A percentile compares a stretch with the other conserved stretches of the same genome.
phyloP scores from a whole-genome alignment of 768 basidiomycete species.

The Boletellus sp. region DNA sequence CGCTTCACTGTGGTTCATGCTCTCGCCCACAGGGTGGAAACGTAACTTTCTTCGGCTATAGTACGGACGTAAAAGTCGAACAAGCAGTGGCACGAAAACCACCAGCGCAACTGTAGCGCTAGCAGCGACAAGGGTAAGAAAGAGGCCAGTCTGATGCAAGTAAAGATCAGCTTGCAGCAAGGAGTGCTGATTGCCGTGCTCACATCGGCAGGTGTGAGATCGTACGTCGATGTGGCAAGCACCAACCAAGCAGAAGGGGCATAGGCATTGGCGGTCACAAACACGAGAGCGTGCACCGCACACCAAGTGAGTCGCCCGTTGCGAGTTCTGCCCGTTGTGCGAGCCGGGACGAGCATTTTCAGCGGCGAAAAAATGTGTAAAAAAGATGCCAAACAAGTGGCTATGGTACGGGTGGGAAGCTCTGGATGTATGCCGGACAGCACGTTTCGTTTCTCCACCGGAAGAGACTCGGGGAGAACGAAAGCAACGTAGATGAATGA shows the following conservation, averaged over 20 bases:
- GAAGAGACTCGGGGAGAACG: constrained; percentile 32
- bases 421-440: constrained; percentile 1
- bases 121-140: constrained; percentile 18
- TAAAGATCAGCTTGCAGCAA: background rate
- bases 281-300: constrained; percentile 25
- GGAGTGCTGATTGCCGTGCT: background rate
- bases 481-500: constrained; percentile 21
- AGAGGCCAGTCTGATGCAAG: constrained; percentile 25
- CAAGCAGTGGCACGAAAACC: constrained; percentile 18
- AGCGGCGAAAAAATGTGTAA: constrained; percentile 23
- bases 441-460: constrained; percentile 19
- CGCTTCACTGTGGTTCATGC: background rate
- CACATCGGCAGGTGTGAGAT: constrained; percentile 28
- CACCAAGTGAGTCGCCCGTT: constrained; percentile 32
- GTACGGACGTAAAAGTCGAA: constrained; percentile 26
- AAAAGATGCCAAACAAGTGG: background rate
- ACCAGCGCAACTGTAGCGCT: constrained; percentile 18
- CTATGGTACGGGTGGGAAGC: background rate
- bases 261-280: constrained; percentile 15
- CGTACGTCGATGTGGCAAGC: constrained; percentile 23
- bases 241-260: constrained; percentile 16
- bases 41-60: constrained; percentile 11
- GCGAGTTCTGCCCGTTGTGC: constrained; percentile 13
- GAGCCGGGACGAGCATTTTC: constrained; percentile 18
- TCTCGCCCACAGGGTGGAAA: background rate